Evolutionary conservation across 495 filamentous ascomycete genomes (phyloP).

Genomic region (Lasiosphaeria ovina): DNA sequence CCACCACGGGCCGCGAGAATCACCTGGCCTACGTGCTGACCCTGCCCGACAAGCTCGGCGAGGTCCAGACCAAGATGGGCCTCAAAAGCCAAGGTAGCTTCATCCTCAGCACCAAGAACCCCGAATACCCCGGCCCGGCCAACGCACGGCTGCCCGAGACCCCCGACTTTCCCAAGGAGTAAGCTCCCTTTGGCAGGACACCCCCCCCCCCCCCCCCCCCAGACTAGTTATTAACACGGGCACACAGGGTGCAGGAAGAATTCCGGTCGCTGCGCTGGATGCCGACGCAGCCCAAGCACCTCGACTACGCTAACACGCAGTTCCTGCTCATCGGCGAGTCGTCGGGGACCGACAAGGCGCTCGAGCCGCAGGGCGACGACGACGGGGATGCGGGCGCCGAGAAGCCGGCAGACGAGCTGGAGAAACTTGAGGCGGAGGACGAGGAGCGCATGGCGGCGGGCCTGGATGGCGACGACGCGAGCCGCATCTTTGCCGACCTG

Average conservation of each 20-base stretch:
- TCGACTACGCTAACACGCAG: conserved; percentile 77
- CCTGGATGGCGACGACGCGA: conserved; percentile 36
- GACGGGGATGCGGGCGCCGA: conserved; percentile 55
- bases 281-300: conserved; percentile 67
- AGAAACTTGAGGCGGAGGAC: conserved; percentile 46
- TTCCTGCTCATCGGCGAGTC: conserved; percentile 79
- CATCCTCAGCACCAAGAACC: conserved; percentile 78
- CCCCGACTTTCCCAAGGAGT: conserved; percentile 74
- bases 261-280: conserved; percentile 75
- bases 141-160: conserved; percentile 61
- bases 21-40: conserved; percentile 84
- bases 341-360: conserved; percentile 60
- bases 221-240: conserved; percentile 18
- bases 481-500: conserved; percentile 43
- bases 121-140: conserved; percentile 62
- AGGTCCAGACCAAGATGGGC: conserved; percentile 77
- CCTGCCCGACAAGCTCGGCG: conserved; percentile 64
- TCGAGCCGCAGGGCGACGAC: conserved; percentile 56
- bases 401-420: conserved; percentile 54
- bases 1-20: conserved; percentile 63
- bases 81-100: conserved; percentile 71
- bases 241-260: conserved; percentile 60
- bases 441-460: conserved; percentile 38
- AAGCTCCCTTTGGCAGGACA: conserved; percentile 27
- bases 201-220: not conserved